Evolutionary conservation across 106 monocot genomes (phyloP).

Genomic region (Allium cepa): DNA sequence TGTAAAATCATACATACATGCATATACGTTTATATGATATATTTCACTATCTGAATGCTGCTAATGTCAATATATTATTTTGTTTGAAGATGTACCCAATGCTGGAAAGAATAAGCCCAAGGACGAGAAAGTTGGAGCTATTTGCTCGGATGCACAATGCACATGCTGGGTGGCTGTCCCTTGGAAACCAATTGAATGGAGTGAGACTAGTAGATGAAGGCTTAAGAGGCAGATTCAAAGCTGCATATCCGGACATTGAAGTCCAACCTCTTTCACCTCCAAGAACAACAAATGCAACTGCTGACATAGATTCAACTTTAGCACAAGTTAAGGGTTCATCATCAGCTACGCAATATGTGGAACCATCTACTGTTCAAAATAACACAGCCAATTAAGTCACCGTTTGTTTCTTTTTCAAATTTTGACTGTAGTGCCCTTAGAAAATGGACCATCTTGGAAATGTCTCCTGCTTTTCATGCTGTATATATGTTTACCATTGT

Average conservation of each 20-base stretch:
- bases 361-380: not conserved
- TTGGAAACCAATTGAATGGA: conserved; percentile 91
- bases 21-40: not conserved
- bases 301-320: conserved; percentile 37
- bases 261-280: conserved; percentile 91
- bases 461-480: too few relatives aligned
- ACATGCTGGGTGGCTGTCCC: conserved; percentile 97
- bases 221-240: conserved; percentile 87
- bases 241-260: conserved; percentile 92
- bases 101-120: conserved; percentile 96
- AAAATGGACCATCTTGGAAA: too few relatives aligned
- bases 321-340: conserved; percentile 29
- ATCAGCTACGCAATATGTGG: conserved; percentile 16
- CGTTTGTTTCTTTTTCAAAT: too few relatives aligned
- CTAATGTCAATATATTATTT: not conserved
- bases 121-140: conserved; percentile 95
- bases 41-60: too few relatives aligned
- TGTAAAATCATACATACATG: not conserved
- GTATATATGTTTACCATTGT: too few relatives aligned
- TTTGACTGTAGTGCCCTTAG: too few relatives aligned
- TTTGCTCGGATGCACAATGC: conserved; percentile 99
- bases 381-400: too few relatives aligned
- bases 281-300: conserved; percentile 16
- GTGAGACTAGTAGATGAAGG: conserved; percentile 94
- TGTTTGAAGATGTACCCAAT: conserved; percentile 94